Evolutionary conservation across 805 yeast species (phyloP).

Genomic region (Ogataea saltuana): DNA sequence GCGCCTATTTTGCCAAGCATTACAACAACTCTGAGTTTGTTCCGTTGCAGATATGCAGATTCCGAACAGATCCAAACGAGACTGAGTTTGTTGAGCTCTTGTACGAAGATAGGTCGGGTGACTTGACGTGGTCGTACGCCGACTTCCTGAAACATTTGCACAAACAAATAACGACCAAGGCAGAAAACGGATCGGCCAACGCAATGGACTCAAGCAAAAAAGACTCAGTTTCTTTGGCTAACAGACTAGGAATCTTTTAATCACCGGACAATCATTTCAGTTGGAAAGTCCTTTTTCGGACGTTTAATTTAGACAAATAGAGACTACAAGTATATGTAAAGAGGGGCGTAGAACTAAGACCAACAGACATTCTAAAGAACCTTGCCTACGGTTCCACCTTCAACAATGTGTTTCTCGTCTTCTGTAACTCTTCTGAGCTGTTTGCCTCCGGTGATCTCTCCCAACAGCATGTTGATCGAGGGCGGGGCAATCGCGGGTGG

Average conservation of each 20-base stretch:
- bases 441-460: conserved; percentile 57
- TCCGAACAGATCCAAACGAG: conserved; percentile 62
- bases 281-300: conserved; percentile 1
- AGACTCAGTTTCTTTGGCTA: conserved; percentile 18
- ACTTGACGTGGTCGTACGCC: conserved; percentile 55
- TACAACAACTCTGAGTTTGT: conserved; percentile 40
- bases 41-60: conserved; percentile 62
- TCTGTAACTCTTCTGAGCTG: conserved; percentile 52
- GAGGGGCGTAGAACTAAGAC: background rate
- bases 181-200: conserved; percentile 31
- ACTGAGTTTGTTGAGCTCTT: conserved; percentile 56
- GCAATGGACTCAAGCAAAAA: conserved; percentile 9
- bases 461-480: conserved; percentile 44
- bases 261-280: background rate
- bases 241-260: conserved; percentile 23
- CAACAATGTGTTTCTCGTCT: conserved; percentile 46
- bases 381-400: conserved; percentile 50
- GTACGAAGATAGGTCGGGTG: conserved; percentile 69
- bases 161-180: conserved; percentile 53
- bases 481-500: conserved; percentile 35
- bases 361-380: conserved; percentile 36
- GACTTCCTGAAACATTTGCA: conserved; percentile 74
- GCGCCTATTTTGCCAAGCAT: conserved; percentile 52
- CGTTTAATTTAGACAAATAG: conserved; percentile 5
- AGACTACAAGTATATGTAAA: conserved; percentile 4